Conservation (phyloP, 495 filamentous ascomycete species). For the Pseudoneurospora amorphoporcata region DNA sequence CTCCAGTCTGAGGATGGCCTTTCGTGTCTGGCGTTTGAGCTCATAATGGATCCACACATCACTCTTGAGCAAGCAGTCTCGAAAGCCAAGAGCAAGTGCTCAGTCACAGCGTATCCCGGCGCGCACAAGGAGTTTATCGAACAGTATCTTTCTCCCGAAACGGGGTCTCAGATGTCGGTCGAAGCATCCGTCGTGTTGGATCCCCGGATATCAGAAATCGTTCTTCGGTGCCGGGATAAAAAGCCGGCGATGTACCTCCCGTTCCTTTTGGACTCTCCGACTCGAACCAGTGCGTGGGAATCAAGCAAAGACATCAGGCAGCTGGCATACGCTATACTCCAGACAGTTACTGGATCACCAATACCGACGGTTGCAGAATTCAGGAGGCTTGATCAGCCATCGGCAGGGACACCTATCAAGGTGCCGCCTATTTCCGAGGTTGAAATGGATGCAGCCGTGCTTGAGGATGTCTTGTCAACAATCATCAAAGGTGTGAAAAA, state of each 20-base stretch:
- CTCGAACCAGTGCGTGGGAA: conserved; percentile 54
- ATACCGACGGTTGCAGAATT: conserved; percentile 17
- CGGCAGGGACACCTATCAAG: conserved; percentile 10
- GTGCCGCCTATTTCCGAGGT: conserved; percentile 1
- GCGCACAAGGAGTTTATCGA: conserved; percentile 34
- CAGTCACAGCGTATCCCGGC: conserved; percentile 2
- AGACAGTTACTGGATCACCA: conserved; percentile 18
- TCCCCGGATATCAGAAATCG: conserved; percentile 39
- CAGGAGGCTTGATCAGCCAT: conserved; percentile 17
- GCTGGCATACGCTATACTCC: conserved; percentile 50
- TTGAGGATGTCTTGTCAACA: conserved; percentile 6
- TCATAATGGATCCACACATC: conserved; percentile 21
- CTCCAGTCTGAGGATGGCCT: conserved; percentile 17
- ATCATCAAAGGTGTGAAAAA: background rate
- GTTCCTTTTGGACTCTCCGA: conserved; percentile 46
- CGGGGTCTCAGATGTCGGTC: background rate
- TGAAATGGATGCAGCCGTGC: background rate
- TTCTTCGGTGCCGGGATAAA: conserved; percentile 25
- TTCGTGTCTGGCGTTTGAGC: conserved; percentile 28
- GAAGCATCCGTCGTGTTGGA: conserved; percentile 22
- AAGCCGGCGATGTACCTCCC: conserved; percentile 45
- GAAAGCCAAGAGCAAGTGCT: conserved; percentile 11
- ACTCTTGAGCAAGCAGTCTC: conserved; percentile 21
- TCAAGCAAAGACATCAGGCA: conserved; percentile 40
- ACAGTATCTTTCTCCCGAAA: conserved; percentile 29